Evolutionary conservation across 495 filamentous ascomycete genomes (phyloP).

Genomic region (Penicillium cataractarum): DNA sequence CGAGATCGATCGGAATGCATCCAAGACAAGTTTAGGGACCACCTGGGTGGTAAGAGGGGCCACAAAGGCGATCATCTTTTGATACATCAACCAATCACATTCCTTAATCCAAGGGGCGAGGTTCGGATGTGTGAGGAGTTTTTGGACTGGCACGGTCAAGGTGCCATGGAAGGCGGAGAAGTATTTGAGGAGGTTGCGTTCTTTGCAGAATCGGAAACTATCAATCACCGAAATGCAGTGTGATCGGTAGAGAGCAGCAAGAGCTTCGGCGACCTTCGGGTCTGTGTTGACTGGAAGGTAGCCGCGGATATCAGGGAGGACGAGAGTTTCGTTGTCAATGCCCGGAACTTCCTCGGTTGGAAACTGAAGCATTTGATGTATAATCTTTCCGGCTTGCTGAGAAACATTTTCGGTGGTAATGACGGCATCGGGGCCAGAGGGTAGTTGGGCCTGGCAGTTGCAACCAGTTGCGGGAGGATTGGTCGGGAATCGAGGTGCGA

Average conservation of each 20-base stretch:
- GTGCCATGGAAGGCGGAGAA: constrained; percentile 95
- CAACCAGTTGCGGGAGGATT: constrained; percentile 31
- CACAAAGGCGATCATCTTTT: constrained; percentile 91
- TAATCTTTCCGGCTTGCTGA: constrained; percentile 55
- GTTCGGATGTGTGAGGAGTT: constrained; percentile 78
- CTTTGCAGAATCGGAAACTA: constrained; percentile 91
- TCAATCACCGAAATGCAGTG: constrained; percentile 95
- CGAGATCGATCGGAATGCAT: constrained; percentile 82
- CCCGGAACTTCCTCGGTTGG: constrained; percentile 53
- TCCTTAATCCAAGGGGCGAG: constrained; percentile 92
- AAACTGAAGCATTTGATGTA: constrained; percentile 69
- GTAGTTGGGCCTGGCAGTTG: constrained; percentile 31
- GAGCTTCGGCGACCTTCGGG: constrained; percentile 75
- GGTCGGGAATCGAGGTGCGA: constrained; percentile 36
- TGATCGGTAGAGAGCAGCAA: constrained; percentile 85
- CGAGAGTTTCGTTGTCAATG: constrained; percentile 67
- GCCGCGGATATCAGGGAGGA: constrained; percentile 74
- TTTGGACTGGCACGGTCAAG: constrained; percentile 95
- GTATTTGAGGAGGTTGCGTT: constrained; percentile 92
- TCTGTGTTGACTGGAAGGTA: constrained; percentile 79
- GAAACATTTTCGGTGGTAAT: constrained; percentile 49
- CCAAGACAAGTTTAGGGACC: constrained; percentile 78
- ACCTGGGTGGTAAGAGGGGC: constrained; percentile 85
- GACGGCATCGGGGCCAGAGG: constrained; percentile 25
- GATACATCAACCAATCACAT: constrained; percentile 94